Percentiles rank a stretch among this genome's conserved stretches.
Evolutionary conservation across 1,284 basidiomycete species (phyloP).

Genomic region (Fistulina hepatica): DNA sequence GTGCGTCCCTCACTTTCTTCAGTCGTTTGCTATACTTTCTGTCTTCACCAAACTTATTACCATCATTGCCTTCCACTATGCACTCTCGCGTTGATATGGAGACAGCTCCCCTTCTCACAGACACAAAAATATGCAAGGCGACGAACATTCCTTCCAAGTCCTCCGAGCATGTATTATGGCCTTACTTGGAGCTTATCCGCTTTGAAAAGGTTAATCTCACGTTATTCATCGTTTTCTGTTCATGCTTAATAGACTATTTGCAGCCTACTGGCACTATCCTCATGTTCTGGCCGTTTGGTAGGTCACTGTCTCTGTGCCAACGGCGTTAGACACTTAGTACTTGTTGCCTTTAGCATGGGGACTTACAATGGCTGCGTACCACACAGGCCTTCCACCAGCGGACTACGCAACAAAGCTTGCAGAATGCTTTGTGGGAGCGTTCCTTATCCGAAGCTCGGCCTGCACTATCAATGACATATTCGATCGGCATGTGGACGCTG

Average conservation of each 20-base stretch:
- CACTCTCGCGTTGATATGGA: conserved; percentile 13
- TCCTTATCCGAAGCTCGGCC: conserved; percentile 36
- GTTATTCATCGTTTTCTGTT: too few species aligned
- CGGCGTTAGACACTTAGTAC: background rate
- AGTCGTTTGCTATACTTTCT: too few species aligned
- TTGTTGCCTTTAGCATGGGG: conserved; percentile 29
- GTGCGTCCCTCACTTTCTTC: too few species aligned
- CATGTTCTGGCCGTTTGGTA: conserved; percentile 48
- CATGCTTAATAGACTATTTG: background rate
- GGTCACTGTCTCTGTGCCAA: conserved; percentile 6
- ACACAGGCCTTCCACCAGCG: conserved; percentile 21
- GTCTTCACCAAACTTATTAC: too few species aligned
- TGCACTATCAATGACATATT: conserved; percentile 46
- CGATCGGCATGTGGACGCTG: conserved; percentile 38
- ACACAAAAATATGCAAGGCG: conserved; percentile 11
- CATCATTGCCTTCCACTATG: background rate
- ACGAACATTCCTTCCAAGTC: conserved; percentile 23
- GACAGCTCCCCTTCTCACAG: conserved; percentile 20
- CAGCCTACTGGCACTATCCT: conserved; percentile 42
- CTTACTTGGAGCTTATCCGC: conserved; percentile 40
- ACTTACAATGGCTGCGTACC: conserved; percentile 34
- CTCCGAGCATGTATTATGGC: too few species aligned
- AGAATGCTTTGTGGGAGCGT: conserved; percentile 26
- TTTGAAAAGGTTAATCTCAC: conserved; percentile 32
- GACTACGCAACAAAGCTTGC: conserved; percentile 23